Evolutionary conservation across 192 early-diverging fungal genomes (phyloP).

Genomic region (Coemansia javaensis): DNA sequence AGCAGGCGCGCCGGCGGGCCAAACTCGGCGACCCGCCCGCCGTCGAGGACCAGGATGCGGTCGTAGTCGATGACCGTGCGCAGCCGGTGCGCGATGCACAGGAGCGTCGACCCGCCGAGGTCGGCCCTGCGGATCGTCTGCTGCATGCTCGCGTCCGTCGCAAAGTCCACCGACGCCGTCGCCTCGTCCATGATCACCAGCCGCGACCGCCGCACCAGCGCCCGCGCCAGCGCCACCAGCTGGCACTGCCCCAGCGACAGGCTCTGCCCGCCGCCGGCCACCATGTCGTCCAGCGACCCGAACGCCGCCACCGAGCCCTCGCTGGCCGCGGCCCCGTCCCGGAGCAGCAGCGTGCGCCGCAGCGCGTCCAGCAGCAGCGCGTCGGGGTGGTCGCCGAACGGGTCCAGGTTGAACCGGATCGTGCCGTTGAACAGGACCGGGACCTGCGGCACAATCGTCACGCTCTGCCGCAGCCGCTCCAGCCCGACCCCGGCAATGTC

Average conservation of each 20-base stretch:
- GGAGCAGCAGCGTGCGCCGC: slow-evolving; percentile 16
- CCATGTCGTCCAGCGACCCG: slow-evolving; percentile 5
- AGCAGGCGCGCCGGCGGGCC: slow-evolving; percentile 69
- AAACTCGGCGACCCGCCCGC: slow-evolving; percentile 73
- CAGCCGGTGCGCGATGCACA: slow-evolving; percentile 87
- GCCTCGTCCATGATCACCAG: slow-evolving; percentile 83
- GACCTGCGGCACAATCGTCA: slow-evolving; percentile 87
- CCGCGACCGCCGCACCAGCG: slow-evolving; percentile 56
- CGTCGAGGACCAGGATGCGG: slow-evolving; percentile 72
- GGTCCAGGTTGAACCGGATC: slow-evolving; percentile 82
- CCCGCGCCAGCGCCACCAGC: slow-evolving; percentile 66
- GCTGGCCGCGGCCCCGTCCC: neutral
- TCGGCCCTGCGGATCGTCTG: slow-evolving; percentile 73
- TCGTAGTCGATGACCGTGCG: slow-evolving; percentile 82
- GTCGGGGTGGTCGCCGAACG: slow-evolving; percentile 66
- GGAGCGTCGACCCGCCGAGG: slow-evolving; percentile 59
- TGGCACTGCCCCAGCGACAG: slow-evolving; percentile 75
- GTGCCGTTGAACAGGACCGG: slow-evolving; percentile 71
- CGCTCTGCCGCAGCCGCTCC: slow-evolving; percentile 61
- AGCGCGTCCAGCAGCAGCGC: slow-evolving; percentile 17
- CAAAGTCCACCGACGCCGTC: no score
- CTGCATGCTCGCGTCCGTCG: slow-evolving; percentile 82
- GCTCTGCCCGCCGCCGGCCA: slow-evolving; percentile 67
- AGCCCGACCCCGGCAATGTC: slow-evolving; percentile 69
- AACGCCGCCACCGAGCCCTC: slow-evolving; percentile 3